Evolutionary conservation across 2,329 filamentous ascomycete genomes (phyloP).

Genomic region (Talaromyces marneffei): DNA sequence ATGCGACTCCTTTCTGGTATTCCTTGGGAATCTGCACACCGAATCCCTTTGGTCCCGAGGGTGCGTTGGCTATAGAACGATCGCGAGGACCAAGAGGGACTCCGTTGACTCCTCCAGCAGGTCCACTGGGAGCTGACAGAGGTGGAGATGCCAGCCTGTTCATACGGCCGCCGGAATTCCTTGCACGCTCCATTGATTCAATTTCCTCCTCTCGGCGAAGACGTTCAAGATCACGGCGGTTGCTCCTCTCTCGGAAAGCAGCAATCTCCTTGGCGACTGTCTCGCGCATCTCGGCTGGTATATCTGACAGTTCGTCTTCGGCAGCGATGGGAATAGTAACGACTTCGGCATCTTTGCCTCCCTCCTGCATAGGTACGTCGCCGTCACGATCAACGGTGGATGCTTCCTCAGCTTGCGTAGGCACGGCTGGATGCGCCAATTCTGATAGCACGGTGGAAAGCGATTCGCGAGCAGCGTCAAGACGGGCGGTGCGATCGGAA

Average conservation of each 20-base stretch:
- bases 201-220: slow-evolving; percentile 85
- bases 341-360: slow-evolving; percentile 59
- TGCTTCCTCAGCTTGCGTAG: slow-evolving; percentile 40
- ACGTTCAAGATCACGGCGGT: slow-evolving; percentile 79
- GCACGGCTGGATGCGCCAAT: slow-evolving; percentile 61
- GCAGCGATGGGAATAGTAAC: slow-evolving; percentile 81
- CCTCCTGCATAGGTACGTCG: slow-evolving; percentile 64
- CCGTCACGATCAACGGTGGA: slow-evolving; percentile 56
- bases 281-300: slow-evolving; percentile 92
- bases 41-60: slow-evolving; percentile 62
- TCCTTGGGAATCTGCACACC: slow-evolving; percentile 61
- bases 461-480: slow-evolving; percentile 63
- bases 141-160: slow-evolving; percentile 69
- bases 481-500: slow-evolving; percentile 57
- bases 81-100: slow-evolving; percentile 68
- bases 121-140: slow-evolving; percentile 55
- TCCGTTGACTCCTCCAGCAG: slow-evolving; percentile 61
- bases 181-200: slow-evolving; percentile 74
- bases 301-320: slow-evolving; percentile 92
- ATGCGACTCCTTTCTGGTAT: slow-evolving; percentile 71
- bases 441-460: slow-evolving; percentile 64
- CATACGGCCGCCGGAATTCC: slow-evolving; percentile 57
- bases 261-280: slow-evolving; percentile 91
- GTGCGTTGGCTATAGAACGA: slow-evolving; percentile 52
- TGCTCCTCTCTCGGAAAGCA: slow-evolving; percentile 88